These are phyloP conservation scores for Wickerhamiella cacticola DNA, from an alignment of 805 yeast genomes.

Conservation along the genomic window DNA sequence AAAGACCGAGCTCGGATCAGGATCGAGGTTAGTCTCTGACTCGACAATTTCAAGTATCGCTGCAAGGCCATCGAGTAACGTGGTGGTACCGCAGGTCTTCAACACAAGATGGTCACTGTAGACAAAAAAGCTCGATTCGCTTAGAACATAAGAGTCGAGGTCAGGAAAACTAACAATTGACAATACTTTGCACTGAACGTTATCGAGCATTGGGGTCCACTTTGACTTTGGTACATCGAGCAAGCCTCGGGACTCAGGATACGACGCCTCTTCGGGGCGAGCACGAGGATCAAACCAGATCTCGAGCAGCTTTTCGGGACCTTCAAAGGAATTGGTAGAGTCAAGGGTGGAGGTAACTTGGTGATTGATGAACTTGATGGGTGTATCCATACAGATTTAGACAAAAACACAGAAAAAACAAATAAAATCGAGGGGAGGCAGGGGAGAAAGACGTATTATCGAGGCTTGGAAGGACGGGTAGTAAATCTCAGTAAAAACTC, in stretches of 20 bases:
- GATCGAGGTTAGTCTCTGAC: conserved; percentile 32
- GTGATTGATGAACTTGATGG: conserved; percentile 50
- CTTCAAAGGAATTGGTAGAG: conserved; percentile 89
- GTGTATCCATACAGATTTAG: conserved; percentile 17
- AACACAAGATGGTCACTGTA: conserved; percentile 73
- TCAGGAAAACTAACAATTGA: conserved; percentile 55
- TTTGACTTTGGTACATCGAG: conserved; percentile 50
- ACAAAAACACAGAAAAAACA: conserved; percentile 11
- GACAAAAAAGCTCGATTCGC: conserved; percentile 84
- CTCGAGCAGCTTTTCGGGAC: conserved; percentile 89
- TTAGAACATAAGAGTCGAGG: conserved; percentile 72
- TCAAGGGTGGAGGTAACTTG: conserved; percentile 67
- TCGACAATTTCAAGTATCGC: conserved; percentile 45
- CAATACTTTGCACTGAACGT: conserved; percentile 78
- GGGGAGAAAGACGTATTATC: conserved; percentile 17
- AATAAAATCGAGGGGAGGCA: conserved; percentile 14
- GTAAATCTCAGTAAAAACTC: conserved; percentile 18
- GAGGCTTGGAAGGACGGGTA: conserved; percentile 20
- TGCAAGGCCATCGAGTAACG: conserved; percentile 66
- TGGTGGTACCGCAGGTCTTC: conserved; percentile 95
- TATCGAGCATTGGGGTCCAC: conserved; percentile 64
- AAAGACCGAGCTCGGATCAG: conserved; percentile 52
- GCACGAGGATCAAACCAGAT: conserved; percentile 65
- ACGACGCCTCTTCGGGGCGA: too few species aligned
- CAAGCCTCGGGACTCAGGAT: conserved; percentile 33